Percentiles rank a stretch among this genome's conserved stretches.
These are phyloP conservation scores for Fusarium sp. DNA, from an alignment of 2,329 filamentous ascomycete genomes.

Conservation along the genomic window DNA sequence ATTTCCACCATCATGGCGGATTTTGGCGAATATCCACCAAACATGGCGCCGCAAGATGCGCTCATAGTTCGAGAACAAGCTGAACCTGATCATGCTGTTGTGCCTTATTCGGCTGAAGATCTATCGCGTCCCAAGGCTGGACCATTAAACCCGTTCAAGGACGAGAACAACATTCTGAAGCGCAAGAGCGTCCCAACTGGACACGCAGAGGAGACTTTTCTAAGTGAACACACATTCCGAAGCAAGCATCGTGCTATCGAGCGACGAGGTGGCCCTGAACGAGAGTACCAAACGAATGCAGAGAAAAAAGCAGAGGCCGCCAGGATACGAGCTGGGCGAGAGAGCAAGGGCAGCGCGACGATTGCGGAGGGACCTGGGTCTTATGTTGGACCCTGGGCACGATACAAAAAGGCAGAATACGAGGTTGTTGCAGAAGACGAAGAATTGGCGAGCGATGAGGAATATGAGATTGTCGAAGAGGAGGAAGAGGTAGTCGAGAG, in stretches of 20 bases:
- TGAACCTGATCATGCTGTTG: slow-evolving; percentile 67
- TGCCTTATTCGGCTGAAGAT: slow-evolving; percentile 76
- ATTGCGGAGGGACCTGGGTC: slow-evolving; percentile 87
- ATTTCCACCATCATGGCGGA: slow-evolving; percentile 60
- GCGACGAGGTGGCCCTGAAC: slow-evolving; percentile 66
- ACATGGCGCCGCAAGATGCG: slow-evolving; percentile 72
- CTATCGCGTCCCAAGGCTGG: slow-evolving; percentile 72
- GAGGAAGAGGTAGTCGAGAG: slow-evolving; percentile 74
- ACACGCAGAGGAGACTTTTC: slow-evolving; percentile 84
- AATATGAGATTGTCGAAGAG: slow-evolving; percentile 79
- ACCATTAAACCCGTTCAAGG: slow-evolving; percentile 79
- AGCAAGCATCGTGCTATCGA: slow-evolving; percentile 87
- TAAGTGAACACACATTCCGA: slow-evolving; percentile 92
- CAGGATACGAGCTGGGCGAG: slow-evolving; percentile 75
- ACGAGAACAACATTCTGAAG: slow-evolving; percentile 69
- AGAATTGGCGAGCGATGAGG: slow-evolving; percentile 80
- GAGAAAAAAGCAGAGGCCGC: slow-evolving; percentile 77
- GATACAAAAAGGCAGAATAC: slow-evolving; percentile 77
- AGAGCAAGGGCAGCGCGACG: slow-evolving; percentile 84
- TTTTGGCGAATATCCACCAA: slow-evolving; percentile 71
- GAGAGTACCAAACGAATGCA: slow-evolving; percentile 63
- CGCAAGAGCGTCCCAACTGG: slow-evolving; percentile 87
- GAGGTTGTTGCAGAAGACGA: slow-evolving; percentile 79
- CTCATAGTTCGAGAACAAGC: slow-evolving; percentile 66
- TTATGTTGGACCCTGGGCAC: slow-evolving; percentile 96